These are phyloP conservation scores for maize (Zea mays) DNA, from an alignment of 176 grass and related monocot genomes.

Conservation along the genomic window Zm-B73-REFERENCE-NAM-5.0 NC_050104.1:128150501-128151000, in stretches of 20 bases:
- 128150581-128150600: conserved; percentile 74
- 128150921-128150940: not conserved
- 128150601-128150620: conserved; percentile 93
- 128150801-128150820: conserved; percentile 56
- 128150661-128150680: conserved; percentile 95
- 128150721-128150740: conserved; percentile 96
- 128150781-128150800: conserved; percentile 95
- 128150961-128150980: not conserved
- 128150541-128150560: not conserved
- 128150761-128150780: conserved; percentile 98
- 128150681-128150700: conserved; percentile 84
- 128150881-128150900: not conserved
- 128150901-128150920: not conserved
- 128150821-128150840: conserved; percentile 84
- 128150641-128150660: conserved; percentile 95
- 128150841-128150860: conserved; percentile 90
- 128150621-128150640: conserved; percentile 99
- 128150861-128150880: conserved; percentile 44
- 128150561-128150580: conserved; percentile 1
- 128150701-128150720: conserved; percentile 92
- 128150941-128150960: not conserved
- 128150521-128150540: too few relatives aligned
- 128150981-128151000: not conserved
- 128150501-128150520: too few relatives aligned
- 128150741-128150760: conserved; percentile 86